These are phyloP conservation scores for Ilyonectria mors-panacis DNA, from an alignment of 2,329 filamentous ascomycete genomes.

Conservation along the genomic window DNA sequence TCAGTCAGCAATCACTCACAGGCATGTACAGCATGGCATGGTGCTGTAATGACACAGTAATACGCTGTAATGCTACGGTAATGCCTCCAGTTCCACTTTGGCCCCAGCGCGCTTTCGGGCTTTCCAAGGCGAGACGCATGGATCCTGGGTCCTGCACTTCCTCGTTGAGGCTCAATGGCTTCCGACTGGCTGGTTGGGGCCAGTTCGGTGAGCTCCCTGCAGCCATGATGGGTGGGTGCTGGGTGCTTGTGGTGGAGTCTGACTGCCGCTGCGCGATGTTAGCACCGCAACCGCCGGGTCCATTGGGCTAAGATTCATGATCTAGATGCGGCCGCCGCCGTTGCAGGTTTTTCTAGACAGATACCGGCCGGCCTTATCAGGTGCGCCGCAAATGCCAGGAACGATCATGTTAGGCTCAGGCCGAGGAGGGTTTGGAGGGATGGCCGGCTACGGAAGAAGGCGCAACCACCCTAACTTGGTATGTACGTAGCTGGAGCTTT, in stretches of 20 bases:
- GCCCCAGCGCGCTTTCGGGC: conserved; percentile 5
- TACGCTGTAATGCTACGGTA: conserved; percentile 27
- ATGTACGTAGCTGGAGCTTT: conserved; percentile 36
- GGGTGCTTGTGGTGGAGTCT: conserved; percentile 10
- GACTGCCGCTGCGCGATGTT: conserved; percentile 30
- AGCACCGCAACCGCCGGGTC: conserved; percentile 32
- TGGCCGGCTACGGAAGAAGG: conserved; percentile 28
- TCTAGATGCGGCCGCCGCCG: conserved; percentile 38
- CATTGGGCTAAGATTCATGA: conserved; percentile 26
- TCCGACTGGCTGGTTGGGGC: conserved; percentile 26
- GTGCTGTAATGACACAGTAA: conserved; percentile 35
- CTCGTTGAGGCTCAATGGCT: conserved; percentile 20
- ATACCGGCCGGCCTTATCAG: conserved; percentile 24
- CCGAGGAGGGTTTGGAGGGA: conserved; percentile 13
- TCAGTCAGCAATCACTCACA: conserved; percentile 36
- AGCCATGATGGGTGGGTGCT: conserved; percentile 18
- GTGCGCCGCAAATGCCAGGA: conserved; percentile 20
- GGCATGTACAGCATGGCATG: conserved; percentile 39
- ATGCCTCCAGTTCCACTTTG: conserved; percentile 23
- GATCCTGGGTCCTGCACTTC: background rate
- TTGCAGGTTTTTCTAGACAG: conserved; percentile 33
- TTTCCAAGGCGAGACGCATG: conserved; percentile 17
- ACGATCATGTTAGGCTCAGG: conserved; percentile 15
- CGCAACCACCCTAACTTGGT: conserved; percentile 10
- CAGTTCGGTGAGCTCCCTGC: conserved; percentile 17